phyloP scores from a whole-genome alignment of 202 grass and related monocot genomes.

The Setaria viridis region DNA sequence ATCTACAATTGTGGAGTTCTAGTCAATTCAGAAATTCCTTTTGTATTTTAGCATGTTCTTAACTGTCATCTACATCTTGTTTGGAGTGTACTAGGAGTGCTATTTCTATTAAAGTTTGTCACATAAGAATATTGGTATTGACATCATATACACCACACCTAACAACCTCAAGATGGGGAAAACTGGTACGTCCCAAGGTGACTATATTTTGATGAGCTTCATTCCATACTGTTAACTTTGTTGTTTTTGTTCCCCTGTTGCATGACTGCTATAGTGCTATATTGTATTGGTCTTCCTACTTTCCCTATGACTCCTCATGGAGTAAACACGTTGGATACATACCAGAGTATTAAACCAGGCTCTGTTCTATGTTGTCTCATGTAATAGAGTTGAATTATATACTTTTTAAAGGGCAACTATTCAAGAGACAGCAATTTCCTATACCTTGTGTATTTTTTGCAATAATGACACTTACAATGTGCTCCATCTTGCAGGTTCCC shows the following conservation, averaged over 20 bases:
- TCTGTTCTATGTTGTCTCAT: constrained; percentile 37
- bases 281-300: neutral
- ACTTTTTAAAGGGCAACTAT: constrained; percentile 16
- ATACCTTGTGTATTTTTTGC: neutral
- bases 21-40: neutral
- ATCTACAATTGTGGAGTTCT: constrained; percentile 19
- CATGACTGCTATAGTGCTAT: neutral
- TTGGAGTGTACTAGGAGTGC: constrained; percentile 24
- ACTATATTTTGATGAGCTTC: neutral
- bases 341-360: constrained; percentile 2
- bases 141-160: neutral
- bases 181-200: neutral
- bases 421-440: constrained; percentile 1
- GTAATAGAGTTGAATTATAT: constrained; percentile 15
- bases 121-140: constrained; percentile 13
- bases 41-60: neutral
- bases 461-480: constrained; percentile 34
- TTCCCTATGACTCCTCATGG: constrained; percentile 1
- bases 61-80: constrained; percentile 20
- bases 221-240: neutral
- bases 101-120: constrained; percentile 9
- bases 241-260: neutral
- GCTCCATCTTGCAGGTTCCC: constrained; percentile 52
- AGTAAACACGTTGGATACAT: neutral
- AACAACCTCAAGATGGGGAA: constrained; percentile 17